Percentiles rank a stretch among this genome's conserved stretches.
Conservation (phyloP, 768 basidiomycete species). For the Neoboletus magnificus region DNA sequence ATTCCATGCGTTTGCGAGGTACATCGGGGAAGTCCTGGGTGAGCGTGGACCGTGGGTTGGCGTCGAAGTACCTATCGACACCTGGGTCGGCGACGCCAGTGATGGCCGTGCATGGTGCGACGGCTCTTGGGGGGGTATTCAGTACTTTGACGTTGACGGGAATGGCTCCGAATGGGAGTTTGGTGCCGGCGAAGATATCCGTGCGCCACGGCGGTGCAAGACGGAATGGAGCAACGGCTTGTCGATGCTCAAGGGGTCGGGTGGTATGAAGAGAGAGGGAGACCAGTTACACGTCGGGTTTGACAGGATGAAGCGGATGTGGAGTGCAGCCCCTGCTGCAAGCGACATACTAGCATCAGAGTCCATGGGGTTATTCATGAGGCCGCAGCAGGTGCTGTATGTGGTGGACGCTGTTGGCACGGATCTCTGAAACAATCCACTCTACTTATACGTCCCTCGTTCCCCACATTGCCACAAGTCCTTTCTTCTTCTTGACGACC, state of each 20-base stretch:
- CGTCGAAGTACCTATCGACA: conserved; percentile 74
- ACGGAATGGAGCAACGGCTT: conserved; percentile 24
- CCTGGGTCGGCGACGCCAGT: conserved; percentile 47
- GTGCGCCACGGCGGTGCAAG: conserved; percentile 27
- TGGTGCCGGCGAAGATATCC: conserved; percentile 42
- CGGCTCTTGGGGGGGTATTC: conserved; percentile 75
- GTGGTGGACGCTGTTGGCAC: conserved; percentile 79
- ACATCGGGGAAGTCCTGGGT: conserved; percentile 84
- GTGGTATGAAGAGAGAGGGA: conserved; percentile 52
- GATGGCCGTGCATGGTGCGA: conserved; percentile 84
- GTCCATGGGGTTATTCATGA: conserved; percentile 72
- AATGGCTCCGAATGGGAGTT: conserved; percentile 63
- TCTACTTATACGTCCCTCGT: background rate
- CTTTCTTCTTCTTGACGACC: conserved; percentile 10
- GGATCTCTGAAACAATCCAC: conserved; percentile 43
- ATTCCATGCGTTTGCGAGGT: conserved; percentile 83
- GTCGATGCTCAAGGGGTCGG: conserved; percentile 37
- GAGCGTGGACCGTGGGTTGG: conserved; percentile 87
- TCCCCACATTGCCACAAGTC: background rate
- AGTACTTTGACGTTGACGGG: conserved; percentile 76
- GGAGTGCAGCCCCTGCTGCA: conserved; percentile 64
- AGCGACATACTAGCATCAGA: conserved; percentile 60
- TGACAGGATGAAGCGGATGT: conserved; percentile 53
- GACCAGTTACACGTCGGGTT: conserved; percentile 42
- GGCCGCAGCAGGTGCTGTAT: conserved; percentile 84